A percentile compares a stretch with the other conserved stretches of the same genome.
phyloP scores from a whole-genome alignment of 148 eudicot genomes.

The Spergularia bocconei region DNA sequence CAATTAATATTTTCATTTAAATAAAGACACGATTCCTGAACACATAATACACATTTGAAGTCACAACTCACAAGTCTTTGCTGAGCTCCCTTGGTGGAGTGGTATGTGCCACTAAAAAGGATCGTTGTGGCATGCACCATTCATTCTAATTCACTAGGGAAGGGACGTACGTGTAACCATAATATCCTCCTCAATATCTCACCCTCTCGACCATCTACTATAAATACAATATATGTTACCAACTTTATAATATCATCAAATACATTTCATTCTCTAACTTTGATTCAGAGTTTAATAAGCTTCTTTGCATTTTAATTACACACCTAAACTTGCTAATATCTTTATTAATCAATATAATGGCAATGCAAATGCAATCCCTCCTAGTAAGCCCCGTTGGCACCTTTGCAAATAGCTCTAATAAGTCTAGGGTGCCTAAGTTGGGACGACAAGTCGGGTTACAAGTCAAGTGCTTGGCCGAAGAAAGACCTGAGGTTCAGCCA shows the following conservation, averaged over 20 bases:
- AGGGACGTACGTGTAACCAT: not conserved
- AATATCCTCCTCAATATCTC: not conserved
- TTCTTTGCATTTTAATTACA: too few relatives aligned
- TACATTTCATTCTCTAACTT: not conserved
- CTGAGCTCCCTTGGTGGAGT: too few relatives aligned
- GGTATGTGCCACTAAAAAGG: too few relatives aligned
- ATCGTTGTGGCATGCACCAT: not conserved
- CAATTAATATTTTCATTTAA: too few relatives aligned
- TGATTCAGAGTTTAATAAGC: not conserved
- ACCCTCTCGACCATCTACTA: not conserved
- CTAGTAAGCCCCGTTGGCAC: conserved; percentile 20
- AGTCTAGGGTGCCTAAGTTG: conserved; percentile 16
- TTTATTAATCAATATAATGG: not conserved
- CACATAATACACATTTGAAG: too few relatives aligned
- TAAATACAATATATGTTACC: not conserved
- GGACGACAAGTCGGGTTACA: conserved; percentile 10
- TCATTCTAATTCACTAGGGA: not conserved
- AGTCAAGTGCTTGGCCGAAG: conserved; percentile 35
- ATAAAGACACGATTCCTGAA: too few relatives aligned
- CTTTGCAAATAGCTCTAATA: too few relatives aligned
- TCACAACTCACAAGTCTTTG: too few relatives aligned
- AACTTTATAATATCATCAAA: not conserved
- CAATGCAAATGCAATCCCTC: conserved; percentile 34
- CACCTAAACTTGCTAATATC: not conserved
- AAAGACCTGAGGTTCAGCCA: conserved; percentile 1